Conservation (phyloP, 1,284 basidiomycete genomes). For the Leccinum griseonigrum region DNA sequence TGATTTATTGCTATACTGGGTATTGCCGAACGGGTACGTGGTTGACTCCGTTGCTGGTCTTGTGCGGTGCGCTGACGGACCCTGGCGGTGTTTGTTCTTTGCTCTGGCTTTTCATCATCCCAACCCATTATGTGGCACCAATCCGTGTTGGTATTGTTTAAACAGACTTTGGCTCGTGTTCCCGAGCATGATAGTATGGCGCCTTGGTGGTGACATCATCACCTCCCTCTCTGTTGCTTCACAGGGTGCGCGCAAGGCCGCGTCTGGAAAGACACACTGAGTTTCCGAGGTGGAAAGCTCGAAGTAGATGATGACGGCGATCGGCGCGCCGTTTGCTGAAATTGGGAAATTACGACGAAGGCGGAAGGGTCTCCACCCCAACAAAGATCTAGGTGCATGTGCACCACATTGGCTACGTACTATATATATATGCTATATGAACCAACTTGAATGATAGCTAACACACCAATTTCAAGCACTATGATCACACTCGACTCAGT, state of each 20-base stretch:
- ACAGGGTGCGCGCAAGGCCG: slow-evolving; percentile 7
- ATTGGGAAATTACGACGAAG: background rate
- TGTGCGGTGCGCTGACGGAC: background rate
- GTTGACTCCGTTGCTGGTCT: background rate
- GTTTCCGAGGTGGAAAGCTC: background rate
- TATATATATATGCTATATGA: background rate
- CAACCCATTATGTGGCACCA: background rate
- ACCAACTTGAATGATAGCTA: background rate
- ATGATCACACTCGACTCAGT: background rate
- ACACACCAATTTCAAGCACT: background rate
- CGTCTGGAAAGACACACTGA: slow-evolving; percentile 24
- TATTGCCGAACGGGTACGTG: slow-evolving; percentile 77
- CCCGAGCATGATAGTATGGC: slow-evolving; percentile 55
- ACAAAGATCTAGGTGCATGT: background rate
- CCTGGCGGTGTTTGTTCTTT: background rate
- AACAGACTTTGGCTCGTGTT: slow-evolving; percentile 70
- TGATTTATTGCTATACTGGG: slow-evolving; percentile 62
- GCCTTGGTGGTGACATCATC: slow-evolving; percentile 57
- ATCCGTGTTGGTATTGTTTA: background rate
- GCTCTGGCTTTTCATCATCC: background rate
- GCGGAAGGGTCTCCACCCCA: background rate
- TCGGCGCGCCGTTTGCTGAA: background rate
- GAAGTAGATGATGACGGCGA: background rate
- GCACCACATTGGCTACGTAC: background rate
- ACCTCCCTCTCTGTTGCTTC: slow-evolving; percentile 43